These are phyloP conservation scores for Juglanconis sp. DNA, from an alignment of 2,329 filamentous ascomycete genomes.

Conservation along the genomic window DNA sequence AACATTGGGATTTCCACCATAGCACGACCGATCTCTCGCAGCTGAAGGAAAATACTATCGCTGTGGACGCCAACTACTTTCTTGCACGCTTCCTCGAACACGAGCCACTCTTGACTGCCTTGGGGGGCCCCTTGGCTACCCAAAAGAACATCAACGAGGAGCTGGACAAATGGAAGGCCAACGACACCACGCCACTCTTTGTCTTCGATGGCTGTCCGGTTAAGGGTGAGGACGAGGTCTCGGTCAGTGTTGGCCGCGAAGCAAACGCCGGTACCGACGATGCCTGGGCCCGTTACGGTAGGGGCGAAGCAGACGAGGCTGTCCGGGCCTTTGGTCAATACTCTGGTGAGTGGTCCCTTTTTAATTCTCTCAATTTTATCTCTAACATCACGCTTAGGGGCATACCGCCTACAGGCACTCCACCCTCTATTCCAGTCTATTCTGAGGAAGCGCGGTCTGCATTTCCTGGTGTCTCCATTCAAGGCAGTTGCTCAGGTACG, in stretches of 20 bases:
- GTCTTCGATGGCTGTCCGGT: constrained; percentile 87
- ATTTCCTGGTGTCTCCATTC: constrained; percentile 82
- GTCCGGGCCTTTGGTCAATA: constrained; percentile 79
- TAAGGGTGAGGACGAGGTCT: constrained; percentile 69
- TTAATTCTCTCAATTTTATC: constrained; percentile 12
- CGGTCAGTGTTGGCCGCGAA: constrained; percentile 59
- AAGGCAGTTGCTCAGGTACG: constrained; percentile 81
- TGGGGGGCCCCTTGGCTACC: constrained; percentile 84
- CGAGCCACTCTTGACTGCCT: constrained; percentile 84
- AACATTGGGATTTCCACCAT: constrained; percentile 14
- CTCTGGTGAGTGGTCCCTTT: constrained; percentile 54
- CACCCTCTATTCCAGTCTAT: constrained; percentile 75
- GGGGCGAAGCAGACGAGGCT: constrained; percentile 73
- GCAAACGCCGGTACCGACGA: constrained; percentile 70
- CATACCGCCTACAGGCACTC: constrained; percentile 67
- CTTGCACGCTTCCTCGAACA: constrained; percentile 76
- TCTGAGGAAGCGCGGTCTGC: constrained; percentile 63
- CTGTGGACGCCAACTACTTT: constrained; percentile 87
- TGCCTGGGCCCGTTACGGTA: constrained; percentile 86
- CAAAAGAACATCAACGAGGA: constrained; percentile 72
- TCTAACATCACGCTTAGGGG: constrained; percentile 47
- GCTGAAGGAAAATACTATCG: constrained; percentile 72
- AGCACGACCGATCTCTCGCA: constrained; percentile 64
- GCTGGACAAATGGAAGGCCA: constrained; percentile 66
- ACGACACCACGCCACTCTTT: constrained; percentile 76